A percentile compares a stretch with the other conserved stretches of the same genome.
Conservation (phyloP, 805 yeast species). For the Metschnikowia hibisci region DNA sequence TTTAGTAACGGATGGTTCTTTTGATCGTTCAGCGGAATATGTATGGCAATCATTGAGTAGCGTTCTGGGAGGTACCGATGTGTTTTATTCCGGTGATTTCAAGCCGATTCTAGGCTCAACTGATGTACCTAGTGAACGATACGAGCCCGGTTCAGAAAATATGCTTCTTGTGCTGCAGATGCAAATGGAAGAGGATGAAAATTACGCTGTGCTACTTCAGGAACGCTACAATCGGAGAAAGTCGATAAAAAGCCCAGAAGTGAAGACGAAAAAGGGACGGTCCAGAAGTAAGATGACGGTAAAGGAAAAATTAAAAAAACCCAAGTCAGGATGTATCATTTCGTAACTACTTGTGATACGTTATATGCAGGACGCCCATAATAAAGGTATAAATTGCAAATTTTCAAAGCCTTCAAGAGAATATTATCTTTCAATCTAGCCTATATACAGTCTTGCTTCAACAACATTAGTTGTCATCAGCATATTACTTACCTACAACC, state of each 20-base stretch:
- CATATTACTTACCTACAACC: no score
- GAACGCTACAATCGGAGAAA: conserved; percentile 18
- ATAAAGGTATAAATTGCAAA: no score
- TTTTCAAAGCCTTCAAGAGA: no score
- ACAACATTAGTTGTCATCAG: no score
- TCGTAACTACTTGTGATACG: no score
- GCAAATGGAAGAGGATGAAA: conserved; percentile 57
- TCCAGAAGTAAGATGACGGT: not conserved
- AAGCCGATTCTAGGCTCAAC: conserved; percentile 38
- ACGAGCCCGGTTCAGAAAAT: conserved; percentile 7
- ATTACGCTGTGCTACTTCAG: conserved; percentile 45
- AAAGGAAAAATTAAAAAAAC: not conserved
- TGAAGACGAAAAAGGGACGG: not conserved
- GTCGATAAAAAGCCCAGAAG: conserved; percentile 10
- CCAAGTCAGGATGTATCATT: conserved; percentile 1
- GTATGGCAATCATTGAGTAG: conserved; percentile 82
- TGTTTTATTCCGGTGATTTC: conserved; percentile 65
- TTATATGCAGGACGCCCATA: no score
- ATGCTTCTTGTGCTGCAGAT: conserved; percentile 39
- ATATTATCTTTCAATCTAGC: no score
- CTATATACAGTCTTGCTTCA: no score
- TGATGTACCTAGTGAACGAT: conserved; percentile 4
- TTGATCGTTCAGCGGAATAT: conserved; percentile 35
- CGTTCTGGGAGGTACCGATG: conserved; percentile 65
- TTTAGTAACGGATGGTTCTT: conserved; percentile 74